phyloP scores from a whole-genome alignment of 2,329 filamentous ascomycete genomes.

The Sporothrix brunneoviolacea region DNA sequence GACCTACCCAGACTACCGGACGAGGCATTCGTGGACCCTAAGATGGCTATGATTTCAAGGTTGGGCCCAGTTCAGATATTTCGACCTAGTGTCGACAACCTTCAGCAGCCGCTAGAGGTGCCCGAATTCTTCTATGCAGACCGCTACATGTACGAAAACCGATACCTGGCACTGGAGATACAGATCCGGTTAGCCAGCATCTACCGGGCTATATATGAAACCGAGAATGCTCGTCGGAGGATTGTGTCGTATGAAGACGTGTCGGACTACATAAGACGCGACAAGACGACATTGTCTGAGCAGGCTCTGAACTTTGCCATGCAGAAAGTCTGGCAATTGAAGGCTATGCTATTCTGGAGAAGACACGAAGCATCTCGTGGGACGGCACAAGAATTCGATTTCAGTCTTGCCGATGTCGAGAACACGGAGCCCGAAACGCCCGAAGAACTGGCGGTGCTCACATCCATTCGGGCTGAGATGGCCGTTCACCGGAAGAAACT shows the following conservation, averaged over 20 bases:
- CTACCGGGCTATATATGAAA: constrained; percentile 13
- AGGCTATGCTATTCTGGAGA: constrained; percentile 18
- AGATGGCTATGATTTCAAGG: constrained; percentile 12
- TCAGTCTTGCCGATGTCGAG: constrained; percentile 17
- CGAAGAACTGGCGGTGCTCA: constrained; percentile 17
- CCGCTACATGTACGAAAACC: constrained; percentile 21
- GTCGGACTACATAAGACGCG: constrained; percentile 6
- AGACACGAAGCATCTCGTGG: no score
- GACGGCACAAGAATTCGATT: no score
- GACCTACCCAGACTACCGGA: constrained; percentile 4
- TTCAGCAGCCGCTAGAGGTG: constrained; percentile 17
- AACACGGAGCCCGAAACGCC: constrained; percentile 15
- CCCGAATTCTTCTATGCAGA: constrained; percentile 22
- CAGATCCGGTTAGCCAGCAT: constrained; percentile 17
- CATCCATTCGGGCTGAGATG: constrained; percentile 18
- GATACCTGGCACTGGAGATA: constrained; percentile 14
- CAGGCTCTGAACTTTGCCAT: constrained; percentile 18
- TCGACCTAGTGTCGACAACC: constrained; percentile 15
- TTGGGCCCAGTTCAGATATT: constrained; percentile 19
- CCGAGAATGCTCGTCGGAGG: constrained; percentile 4
- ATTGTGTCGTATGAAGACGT: constrained; percentile 9
- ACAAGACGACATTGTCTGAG: constrained; percentile 16
- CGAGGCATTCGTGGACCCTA: not conserved
- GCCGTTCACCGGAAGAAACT: constrained; percentile 18
- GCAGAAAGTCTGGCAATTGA: constrained; percentile 19